phyloP scores from a whole-genome alignment of 179 eudicot genomes.

The Camellia oleifera region DNA sequence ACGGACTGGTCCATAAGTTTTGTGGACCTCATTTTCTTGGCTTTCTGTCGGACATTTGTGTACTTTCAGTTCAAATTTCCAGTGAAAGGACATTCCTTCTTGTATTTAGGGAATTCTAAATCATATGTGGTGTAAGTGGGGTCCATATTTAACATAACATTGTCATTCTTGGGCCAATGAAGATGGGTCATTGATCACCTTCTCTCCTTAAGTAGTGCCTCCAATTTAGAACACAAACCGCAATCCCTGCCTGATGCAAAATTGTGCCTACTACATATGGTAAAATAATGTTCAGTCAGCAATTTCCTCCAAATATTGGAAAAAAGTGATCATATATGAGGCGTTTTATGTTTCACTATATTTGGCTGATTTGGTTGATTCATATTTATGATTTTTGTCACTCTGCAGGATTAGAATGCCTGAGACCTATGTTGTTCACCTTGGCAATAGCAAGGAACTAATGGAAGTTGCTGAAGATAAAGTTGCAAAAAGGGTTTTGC shows the following conservation, averaged over 20 bases:
- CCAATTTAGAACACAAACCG: neutral
- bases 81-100: neutral
- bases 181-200: neutral
- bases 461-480: slow-evolving; percentile 88
- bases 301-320: too few relatives aligned
- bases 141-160: neutral
- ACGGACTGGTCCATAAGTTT: neutral
- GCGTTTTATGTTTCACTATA: neutral
- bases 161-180: neutral
- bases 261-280: neutral
- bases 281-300: neutral
- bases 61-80: neutral
- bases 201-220: neutral
- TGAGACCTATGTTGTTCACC: slow-evolving; percentile 86
- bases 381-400: slow-evolving; percentile 4
- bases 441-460: slow-evolving; percentile 93
- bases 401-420: slow-evolving; percentile 86
- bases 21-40: neutral
- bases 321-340: too few relatives aligned
- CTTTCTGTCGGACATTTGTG: neutral
- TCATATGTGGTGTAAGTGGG: neutral
- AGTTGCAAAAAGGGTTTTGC: slow-evolving; percentile 84
- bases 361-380: neutral
- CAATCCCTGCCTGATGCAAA: neutral
- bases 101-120: neutral